Evolutionary conservation across 345 rosid species (phyloP).

Genomic region (Tarenaya hassleriana): DNA sequence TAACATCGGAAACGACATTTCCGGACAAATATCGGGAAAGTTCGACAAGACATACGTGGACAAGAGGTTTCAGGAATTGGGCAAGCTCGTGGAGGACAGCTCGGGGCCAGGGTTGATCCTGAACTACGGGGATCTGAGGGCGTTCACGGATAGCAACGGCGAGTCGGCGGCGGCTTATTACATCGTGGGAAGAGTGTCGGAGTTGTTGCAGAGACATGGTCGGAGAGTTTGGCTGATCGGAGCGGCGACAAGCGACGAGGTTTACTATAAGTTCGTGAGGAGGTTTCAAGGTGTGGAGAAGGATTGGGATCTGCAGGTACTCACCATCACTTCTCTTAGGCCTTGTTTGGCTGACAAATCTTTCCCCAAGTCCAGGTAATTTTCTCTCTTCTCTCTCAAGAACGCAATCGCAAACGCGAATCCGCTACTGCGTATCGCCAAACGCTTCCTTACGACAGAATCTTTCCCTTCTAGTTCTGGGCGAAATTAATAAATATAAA

Average conservation of each 20-base stretch:
- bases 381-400: not conserved
- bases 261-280: conserved; percentile 43
- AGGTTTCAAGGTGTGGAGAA: conserved; percentile 56
- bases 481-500: no score
- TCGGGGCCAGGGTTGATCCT: conserved; percentile 46
- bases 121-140: conserved; percentile 57
- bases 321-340: conserved; percentile 54
- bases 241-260: conserved; percentile 45
- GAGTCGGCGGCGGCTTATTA: conserved; percentile 27
- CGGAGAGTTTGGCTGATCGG: conserved; percentile 65
- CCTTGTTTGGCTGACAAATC: conserved; percentile 39
- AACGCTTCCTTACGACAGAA: conserved; percentile 2
- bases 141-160: conserved; percentile 23
- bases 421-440: not conserved
- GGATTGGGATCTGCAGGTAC: conserved; percentile 78
- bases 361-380: conserved; percentile 62
- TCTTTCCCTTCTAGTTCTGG: no score
- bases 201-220: conserved; percentile 34
- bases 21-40: conserved; percentile 27
- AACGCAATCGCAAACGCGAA: not conserved
- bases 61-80: conserved; percentile 42
- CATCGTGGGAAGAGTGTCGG: conserved; percentile 43
- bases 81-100: conserved; percentile 33
- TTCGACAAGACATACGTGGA: conserved; percentile 29
- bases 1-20: conserved; percentile 37